Percentiles rank a stretch among this genome's conserved stretches.
Conservation (phyloP, 345 rosid genomes). For the Viola odorata region DNA sequence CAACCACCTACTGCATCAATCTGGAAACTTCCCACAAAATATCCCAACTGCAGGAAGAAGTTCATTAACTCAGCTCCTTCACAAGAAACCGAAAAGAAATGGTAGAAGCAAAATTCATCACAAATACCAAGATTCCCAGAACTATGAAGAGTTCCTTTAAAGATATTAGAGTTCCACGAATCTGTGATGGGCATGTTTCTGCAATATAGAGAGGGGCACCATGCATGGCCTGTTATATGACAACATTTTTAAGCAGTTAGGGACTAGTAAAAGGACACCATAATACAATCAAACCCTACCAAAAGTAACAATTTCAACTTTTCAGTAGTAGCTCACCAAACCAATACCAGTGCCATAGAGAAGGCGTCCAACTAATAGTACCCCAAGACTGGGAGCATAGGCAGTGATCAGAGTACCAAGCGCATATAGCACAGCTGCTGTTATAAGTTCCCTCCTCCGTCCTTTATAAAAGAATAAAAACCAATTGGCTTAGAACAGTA, state of each 20-base stretch:
- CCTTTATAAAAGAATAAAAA: slow-evolving; percentile 36
- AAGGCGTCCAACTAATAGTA: slow-evolving; percentile 76
- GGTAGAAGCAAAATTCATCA: background rate
- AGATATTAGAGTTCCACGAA: slow-evolving; percentile 91
- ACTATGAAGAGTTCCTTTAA: slow-evolving; percentile 89
- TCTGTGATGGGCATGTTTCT: slow-evolving; percentile 95
- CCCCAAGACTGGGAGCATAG: slow-evolving; percentile 59
- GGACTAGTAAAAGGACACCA: slow-evolving; percentile 2
- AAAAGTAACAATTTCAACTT: slow-evolving; percentile 5
- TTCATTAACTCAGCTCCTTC: slow-evolving; percentile 2
- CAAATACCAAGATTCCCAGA: slow-evolving; percentile 81
- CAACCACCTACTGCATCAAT: slow-evolving; percentile 85
- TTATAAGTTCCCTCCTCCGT: slow-evolving; percentile 77
- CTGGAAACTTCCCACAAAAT: slow-evolving; percentile 77
- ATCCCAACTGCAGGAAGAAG: slow-evolving; percentile 57
- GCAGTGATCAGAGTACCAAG: slow-evolving; percentile 57
- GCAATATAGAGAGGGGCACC: slow-evolving; percentile 98
- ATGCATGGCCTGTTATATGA: slow-evolving; percentile 76
- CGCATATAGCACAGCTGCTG: slow-evolving; percentile 55
- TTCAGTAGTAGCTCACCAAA: slow-evolving; percentile 47
- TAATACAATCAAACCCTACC: background rate
- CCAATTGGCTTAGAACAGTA: slow-evolving; percentile 5
- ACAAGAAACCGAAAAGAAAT: slow-evolving; percentile 6
- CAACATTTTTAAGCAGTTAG: slow-evolving; percentile 2
- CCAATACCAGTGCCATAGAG: slow-evolving; percentile 90